Percentiles rank a stretch among this genome's conserved stretches.
phyloP scores from a whole-genome alignment of 441 rosid genomes.

The Populus hybrid region DNA sequence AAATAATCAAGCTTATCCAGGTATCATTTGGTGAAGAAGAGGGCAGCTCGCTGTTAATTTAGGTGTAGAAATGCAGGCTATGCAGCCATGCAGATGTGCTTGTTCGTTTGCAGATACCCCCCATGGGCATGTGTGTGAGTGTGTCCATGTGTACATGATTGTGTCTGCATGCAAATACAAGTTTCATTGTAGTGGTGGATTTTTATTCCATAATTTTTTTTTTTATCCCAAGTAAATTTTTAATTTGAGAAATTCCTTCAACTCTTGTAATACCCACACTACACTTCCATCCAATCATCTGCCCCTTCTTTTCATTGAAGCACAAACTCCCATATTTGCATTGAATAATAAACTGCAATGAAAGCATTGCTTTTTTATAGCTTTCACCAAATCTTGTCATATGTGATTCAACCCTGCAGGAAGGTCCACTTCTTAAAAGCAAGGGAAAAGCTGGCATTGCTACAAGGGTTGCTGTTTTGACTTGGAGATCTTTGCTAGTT shows the following conservation, averaged over 20 bases:
- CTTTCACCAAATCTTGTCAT: not conserved
- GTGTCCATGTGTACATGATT: not conserved
- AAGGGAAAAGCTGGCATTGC: constrained; percentile 82
- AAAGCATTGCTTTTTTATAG: no score
- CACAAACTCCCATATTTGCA: not conserved
- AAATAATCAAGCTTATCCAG: not conserved
- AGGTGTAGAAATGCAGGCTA: no score
- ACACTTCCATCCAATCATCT: not conserved
- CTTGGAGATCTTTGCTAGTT: constrained; percentile 93
- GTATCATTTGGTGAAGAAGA: not conserved
- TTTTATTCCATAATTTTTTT: no score
- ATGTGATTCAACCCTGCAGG: constrained; percentile 43
- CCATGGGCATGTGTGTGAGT: not conserved
- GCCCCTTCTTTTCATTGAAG: not conserved
- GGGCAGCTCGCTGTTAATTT: no score
- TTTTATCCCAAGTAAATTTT: not conserved
- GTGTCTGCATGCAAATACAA: not conserved
- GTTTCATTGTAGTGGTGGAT: not conserved
- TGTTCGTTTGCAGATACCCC: not conserved
- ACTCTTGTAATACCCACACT: not conserved
- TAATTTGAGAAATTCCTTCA: not conserved
- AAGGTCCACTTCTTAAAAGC: constrained; percentile 85
- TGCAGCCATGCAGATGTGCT: not conserved
- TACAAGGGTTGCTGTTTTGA: constrained; percentile 83
- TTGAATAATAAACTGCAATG: not conserved